Conservation (phyloP, 179 eudicot genomes). For the Beta lomatogona region DNA sequence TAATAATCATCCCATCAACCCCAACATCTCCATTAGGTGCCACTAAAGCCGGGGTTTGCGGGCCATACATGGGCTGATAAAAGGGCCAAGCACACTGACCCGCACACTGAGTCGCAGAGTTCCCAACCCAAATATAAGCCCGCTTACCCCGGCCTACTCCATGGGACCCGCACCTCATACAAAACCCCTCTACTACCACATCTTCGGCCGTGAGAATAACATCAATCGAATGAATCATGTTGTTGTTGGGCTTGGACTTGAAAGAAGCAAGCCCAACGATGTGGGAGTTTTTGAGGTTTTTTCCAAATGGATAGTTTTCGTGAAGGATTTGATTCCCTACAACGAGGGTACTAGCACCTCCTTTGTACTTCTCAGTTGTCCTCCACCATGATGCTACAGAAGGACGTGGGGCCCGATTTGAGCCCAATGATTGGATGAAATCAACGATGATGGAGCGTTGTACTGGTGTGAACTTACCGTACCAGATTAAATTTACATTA, state of each 20-base stretch:
- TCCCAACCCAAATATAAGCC: conserved; percentile 68
- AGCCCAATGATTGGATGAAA: conserved; percentile 47
- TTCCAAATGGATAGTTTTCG: conserved; percentile 51
- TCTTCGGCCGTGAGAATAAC: conserved; percentile 55
- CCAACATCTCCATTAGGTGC: conserved; percentile 78
- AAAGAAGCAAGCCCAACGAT: conserved; percentile 30
- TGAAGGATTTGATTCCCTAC: conserved; percentile 45
- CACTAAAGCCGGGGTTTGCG: conserved; percentile 58
- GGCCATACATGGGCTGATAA: conserved; percentile 67
- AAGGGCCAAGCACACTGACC: conserved; percentile 39
- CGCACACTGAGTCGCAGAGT: conserved; percentile 60
- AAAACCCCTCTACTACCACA: conserved; percentile 62
- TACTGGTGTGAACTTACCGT: conserved; percentile 57
- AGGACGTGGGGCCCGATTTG: conserved; percentile 34
- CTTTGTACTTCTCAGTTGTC: conserved; percentile 54
- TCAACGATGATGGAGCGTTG: conserved; percentile 65
- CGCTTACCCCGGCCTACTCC: conserved; percentile 36
- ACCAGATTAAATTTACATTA: conserved; percentile 62
- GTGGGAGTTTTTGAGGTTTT: conserved; percentile 40
- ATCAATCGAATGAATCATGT: conserved; percentile 29
- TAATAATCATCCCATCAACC: conserved; percentile 68
- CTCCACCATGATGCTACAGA: conserved; percentile 72
- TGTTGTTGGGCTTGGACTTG: conserved; percentile 2
- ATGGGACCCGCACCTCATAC: conserved; percentile 69
- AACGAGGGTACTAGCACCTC: conserved; percentile 38